Conservation (phyloP, 257 asterid species). For the Ajuga chamaepitys region DNA sequence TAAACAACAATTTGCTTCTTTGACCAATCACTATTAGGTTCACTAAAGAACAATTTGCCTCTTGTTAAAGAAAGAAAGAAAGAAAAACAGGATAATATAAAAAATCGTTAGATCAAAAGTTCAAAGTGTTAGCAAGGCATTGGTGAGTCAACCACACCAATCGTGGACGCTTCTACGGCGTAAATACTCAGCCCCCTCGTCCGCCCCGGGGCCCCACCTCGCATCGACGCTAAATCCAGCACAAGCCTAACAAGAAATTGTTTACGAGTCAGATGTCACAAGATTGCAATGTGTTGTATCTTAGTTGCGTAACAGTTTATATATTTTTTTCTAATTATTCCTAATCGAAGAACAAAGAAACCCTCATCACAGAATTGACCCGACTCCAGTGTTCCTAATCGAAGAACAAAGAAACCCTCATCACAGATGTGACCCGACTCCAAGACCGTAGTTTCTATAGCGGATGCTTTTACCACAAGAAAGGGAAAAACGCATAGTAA, state of each 20-base stretch:
- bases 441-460: too few species aligned
- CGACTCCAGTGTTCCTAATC: too few species aligned
- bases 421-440: too few species aligned
- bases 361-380: too few species aligned
- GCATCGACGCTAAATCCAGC: constrained; percentile 53
- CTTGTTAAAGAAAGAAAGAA: not conserved
- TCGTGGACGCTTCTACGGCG: constrained; percentile 18
- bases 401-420: too few species aligned
- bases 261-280: constrained; percentile 13
- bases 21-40: constrained; percentile 14
- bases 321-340: too few species aligned
- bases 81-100: too few species aligned
- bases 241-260: constrained; percentile 38
- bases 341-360: too few species aligned
- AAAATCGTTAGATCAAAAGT: constrained; percentile 7
- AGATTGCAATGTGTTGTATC: not conserved
- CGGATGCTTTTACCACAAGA: too few species aligned
- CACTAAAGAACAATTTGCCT: constrained; percentile 1
- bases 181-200: constrained; percentile 59
- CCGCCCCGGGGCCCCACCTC: constrained; percentile 86
- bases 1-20: not conserved
- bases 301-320: too few species aligned
- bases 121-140: constrained; percentile 25
- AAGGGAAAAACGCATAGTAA: too few species aligned
- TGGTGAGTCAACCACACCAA: constrained; percentile 18